Evolutionary conservation across 2,329 filamentous ascomycete genomes (phyloP), one percentile per base, ranked within the genome.

Genomic region (Exutisphaerella laricina): DNA sequence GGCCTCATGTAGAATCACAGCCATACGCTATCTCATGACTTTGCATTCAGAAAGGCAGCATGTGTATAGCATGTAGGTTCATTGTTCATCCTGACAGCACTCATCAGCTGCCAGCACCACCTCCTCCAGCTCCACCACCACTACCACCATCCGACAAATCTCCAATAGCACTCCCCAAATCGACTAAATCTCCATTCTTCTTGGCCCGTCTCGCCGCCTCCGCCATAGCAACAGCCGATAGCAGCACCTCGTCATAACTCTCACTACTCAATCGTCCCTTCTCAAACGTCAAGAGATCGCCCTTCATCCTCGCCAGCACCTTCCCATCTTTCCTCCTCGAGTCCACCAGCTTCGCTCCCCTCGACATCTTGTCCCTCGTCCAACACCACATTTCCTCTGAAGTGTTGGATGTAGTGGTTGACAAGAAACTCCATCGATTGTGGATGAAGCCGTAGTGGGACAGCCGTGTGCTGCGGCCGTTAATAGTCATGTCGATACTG

Each of bases 211-310:
- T 46, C 17, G 49, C 51, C 18, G 50, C 45, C 42, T 58, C 56
- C 6, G 47, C 49, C 45, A 58, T 45, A 8, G 56, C 56, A 8
- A 58, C 43, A 4, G 53, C 54, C 42, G 35, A 42, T 5, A 58
- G 21, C 18, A 57, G 8, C 3, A 57, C 43, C 38, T 57, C 54
- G 7, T 56, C 51, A 32, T 51, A 45, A 13, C 40, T 48, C 25
- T 43, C 51, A n/a, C 34, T 29, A 18, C 46, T 45, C 18, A 58
- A 22, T 4, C 49, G 41, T 10, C 36, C 40, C 4, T 35, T 36
- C 42, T 55, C 51, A 16, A 55, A 57, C 6, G 34, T 46, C 9
- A 58, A 40, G 4, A 50, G 14, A 35, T 54, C 45, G 2, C 48
- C 50, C 20, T 50, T 46, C 32, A 57, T 47, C n/a, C 52, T 45